Evolutionary conservation across 352 stramenopile species (phyloP), one percentile per base, ranked within the genome.

Genomic region (Globisporangium nagaii): DNA sequence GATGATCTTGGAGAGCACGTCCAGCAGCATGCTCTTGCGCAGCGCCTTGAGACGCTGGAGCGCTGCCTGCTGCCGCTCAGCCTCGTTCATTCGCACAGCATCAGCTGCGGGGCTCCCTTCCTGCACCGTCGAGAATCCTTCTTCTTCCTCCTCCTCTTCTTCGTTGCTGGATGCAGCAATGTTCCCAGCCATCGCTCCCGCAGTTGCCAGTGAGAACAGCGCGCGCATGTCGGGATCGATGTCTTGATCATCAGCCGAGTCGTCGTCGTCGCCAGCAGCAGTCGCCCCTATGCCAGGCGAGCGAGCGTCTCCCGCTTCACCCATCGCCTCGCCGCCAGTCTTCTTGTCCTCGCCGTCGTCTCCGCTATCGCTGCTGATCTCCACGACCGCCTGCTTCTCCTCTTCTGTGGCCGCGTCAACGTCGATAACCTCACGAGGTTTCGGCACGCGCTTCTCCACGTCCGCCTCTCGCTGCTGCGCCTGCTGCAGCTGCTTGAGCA

Each of bases 1-100:
- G 20, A 80, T 68, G 62, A 91, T 89, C 71, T 91, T 91, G 8
- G 78, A 88, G 47, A 91, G 48, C 27, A 91, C 79, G 32, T 91
- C 81, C 20, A 89, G 73, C 65, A 91, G 59, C 81, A 91, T 85
- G 50, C 54, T 83, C 42, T 73, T 71, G n/a, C 78, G 73, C 31
- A 90, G 46, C 9, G 61, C 60, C 27, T 67, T 67, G n/a, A 90
- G 63, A 20, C 70, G 72, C 24, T 64, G 60, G 9, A 84, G 60
- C 22, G 79, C 49, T 6, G 17, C 51, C 47, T 69, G 62, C 27
- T 68, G 11, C n/a, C 40, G 32, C 25, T 58, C n/a, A n/a, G n/a
- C n/a, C n/a, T n/a, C n/a, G n/a, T n/a, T n/a, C n/a, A n/a, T n/a
- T n/a, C n/a, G n/a, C n/a, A n/a, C n/a, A n/a, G n/a, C n/a, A n/a